Evolutionary conservation across 441 rosid genomes (phyloP).

Genomic region (Breynia disticha): DNA sequence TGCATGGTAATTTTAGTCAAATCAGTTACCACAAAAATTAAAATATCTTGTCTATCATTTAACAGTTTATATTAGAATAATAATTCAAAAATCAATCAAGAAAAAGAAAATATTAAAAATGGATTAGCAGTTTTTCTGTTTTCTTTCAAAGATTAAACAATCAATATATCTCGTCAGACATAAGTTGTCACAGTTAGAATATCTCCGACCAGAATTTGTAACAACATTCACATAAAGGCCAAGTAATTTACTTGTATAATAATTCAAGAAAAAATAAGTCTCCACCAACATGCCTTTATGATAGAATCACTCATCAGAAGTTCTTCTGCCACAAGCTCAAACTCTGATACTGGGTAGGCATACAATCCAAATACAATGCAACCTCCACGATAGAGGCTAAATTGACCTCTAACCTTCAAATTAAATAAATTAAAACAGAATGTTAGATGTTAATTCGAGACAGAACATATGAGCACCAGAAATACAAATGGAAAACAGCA

Average conservation of each 20-base stretch:
- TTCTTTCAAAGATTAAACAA: too few relatives aligned
- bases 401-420: constrained; percentile 93
- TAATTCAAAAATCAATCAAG: too few relatives aligned
- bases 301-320: constrained; percentile 94
- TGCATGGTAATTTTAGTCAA: too few relatives aligned
- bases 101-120: too few relatives aligned
- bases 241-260: not conserved
- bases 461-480: not conserved
- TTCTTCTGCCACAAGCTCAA: constrained; percentile 99
- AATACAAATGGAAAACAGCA: constrained; percentile 3
- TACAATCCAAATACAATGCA: constrained; percentile 85
- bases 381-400: constrained; percentile 80
- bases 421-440: constrained; percentile 9
- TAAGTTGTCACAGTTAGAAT: not conserved
- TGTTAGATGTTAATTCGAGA: constrained; percentile 12
- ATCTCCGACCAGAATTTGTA: not conserved
- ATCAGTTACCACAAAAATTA: too few relatives aligned
- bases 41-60: too few relatives aligned
- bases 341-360: constrained; percentile 88
- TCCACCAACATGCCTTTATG: constrained; percentile 60
- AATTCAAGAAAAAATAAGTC: not conserved
- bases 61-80: too few relatives aligned
- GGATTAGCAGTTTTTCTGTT: too few relatives aligned
- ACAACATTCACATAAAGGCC: not conserved
- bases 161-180: not conserved